Evolutionary conservation across 2,329 filamentous ascomycete genomes (phyloP), one percentile per base, ranked within the genome.

Genomic region (Ascochyta koolunga): DNA sequence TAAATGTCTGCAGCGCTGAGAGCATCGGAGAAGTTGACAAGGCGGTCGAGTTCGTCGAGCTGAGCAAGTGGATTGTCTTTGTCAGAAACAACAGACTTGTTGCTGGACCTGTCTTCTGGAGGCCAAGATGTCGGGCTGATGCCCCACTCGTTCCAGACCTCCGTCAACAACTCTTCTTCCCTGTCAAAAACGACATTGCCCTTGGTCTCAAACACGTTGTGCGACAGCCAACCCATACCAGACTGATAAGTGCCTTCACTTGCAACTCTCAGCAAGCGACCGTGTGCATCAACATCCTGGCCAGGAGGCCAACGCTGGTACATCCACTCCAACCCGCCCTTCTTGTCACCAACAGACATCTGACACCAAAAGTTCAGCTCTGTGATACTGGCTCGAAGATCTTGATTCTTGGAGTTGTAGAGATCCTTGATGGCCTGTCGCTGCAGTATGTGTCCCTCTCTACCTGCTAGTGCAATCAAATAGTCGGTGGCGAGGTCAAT

Each of bases 281-380:
- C 88, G 38, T 87, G 73, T 46, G 83, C 79, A 64, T 93, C 87
- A 3, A 87, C 67, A 66, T 93, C 89, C 21, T 81, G 81, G 0
- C 89, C 89, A 38, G 82, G 83, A 8, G 90, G 89, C 86, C 88
- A 93, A 51, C 88, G 83, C 41, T 88, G 85, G 63, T 89, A 87
- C 65, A 96, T 90, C 93, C 96, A 99, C 65, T 93, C 90, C 38
- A 96, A 83, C 0, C 95, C 93, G 18, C 90, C 89, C 63, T 89
- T 89, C n/a, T 86, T 81, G 70, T 96, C 95, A 5, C 95, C 96
- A 9, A 99, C 86, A 0, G 89, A 91, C 76, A 98, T 92, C 72
- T 99, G 95, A 71, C 96, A 99, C 93, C 93, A 99, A 70, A 96
- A 95, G 70, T 96, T 88, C 24, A 99, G 82, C 57, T 98, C 92